These are phyloP conservation scores for Alternaria viburni DNA, from an alignment of 2,329 filamentous ascomycete species.

Conservation along the genomic window DNA sequence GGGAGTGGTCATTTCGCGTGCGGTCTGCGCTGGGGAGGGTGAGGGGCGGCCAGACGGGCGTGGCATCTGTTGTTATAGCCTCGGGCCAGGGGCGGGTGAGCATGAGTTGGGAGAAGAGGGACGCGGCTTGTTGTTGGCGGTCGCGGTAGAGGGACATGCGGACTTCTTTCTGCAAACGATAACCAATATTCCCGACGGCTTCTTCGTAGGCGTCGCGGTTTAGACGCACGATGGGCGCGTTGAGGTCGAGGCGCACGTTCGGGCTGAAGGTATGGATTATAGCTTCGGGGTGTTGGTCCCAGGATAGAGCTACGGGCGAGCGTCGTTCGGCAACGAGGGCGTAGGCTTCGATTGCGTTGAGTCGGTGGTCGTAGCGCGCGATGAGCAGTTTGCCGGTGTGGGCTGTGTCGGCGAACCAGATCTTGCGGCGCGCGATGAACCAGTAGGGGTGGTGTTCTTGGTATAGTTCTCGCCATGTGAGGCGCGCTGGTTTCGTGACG, in stretches of 20 bases:
- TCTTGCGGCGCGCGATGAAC: conserved; percentile 79
- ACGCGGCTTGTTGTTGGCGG: conserved; percentile 27
- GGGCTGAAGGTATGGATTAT: conserved; percentile 77
- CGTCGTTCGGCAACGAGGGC: conserved; percentile 71
- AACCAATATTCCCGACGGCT: conserved; percentile 25
- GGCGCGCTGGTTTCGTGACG: conserved; percentile 59
- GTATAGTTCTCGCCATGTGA: conserved; percentile 74
- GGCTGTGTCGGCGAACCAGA: conserved; percentile 83
- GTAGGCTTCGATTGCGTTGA: conserved; percentile 81
- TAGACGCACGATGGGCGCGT: conserved; percentile 68
- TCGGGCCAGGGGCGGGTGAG: conserved; percentile 63
- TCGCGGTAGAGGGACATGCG: conserved; percentile 53
- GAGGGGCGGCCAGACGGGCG: conserved; percentile 74
- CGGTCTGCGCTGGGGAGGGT: conserved; percentile 69
- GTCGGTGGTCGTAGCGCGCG: conserved; percentile 74
- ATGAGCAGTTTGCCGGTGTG: conserved; percentile 78
- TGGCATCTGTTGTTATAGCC: conserved; percentile 46
- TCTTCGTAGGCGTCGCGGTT: conserved; percentile 38
- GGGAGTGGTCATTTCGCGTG: conserved; percentile 57
- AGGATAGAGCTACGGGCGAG: conserved; percentile 63
- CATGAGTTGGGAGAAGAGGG: conserved; percentile 70
- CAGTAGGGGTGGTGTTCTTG: conserved; percentile 77
- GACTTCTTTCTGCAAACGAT: conserved; percentile 59
- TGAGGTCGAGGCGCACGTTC: conserved; percentile 71
- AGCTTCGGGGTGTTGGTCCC: conserved; percentile 69